phyloP scores from a whole-genome alignment of 345 rosid genomes.

The Psidium guajava region DNA sequence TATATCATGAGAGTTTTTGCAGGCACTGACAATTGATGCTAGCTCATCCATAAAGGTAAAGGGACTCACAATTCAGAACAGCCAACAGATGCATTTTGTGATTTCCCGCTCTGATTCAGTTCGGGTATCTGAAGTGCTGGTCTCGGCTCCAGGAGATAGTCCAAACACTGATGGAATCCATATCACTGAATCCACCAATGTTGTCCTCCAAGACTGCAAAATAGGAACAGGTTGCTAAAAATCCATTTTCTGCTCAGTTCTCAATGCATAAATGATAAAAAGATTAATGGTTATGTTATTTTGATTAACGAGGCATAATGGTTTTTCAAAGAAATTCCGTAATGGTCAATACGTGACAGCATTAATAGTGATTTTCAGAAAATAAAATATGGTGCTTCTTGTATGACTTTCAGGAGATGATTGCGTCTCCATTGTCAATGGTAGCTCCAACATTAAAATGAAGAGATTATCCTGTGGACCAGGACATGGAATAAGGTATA shows the following conservation, averaged over 20 bases:
- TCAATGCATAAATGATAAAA: neutral
- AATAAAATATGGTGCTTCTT: constrained; percentile 1
- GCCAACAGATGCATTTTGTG: constrained; percentile 93
- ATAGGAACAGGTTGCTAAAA: constrained; percentile 77
- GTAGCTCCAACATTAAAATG: constrained; percentile 72
- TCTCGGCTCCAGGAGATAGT: constrained; percentile 83
- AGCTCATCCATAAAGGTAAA: constrained; percentile 62
- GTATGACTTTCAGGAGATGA: constrained; percentile 64
- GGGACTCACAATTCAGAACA: constrained; percentile 76
- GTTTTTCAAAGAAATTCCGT: neutral
- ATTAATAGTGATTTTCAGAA: neutral
- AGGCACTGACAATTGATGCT: constrained; percentile 92
- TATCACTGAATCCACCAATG: constrained; percentile 65
- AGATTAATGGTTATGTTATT: neutral
- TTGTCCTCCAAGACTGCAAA: constrained; percentile 72
- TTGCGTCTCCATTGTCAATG: constrained; percentile 84
- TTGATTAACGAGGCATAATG: neutral
- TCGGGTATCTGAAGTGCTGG: constrained; percentile 44
- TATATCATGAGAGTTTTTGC: constrained; percentile 16
- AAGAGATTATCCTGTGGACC: constrained; percentile 86
- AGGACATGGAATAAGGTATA: constrained; percentile 94
- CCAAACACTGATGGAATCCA: constrained; percentile 98
- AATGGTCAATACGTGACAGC: neutral
- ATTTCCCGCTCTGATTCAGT: constrained; percentile 59
- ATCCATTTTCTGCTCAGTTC: neutral